Evolutionary conservation across 2,329 filamentous ascomycete genomes (phyloP).

Genomic region (Lecanicillium sp.): DNA sequence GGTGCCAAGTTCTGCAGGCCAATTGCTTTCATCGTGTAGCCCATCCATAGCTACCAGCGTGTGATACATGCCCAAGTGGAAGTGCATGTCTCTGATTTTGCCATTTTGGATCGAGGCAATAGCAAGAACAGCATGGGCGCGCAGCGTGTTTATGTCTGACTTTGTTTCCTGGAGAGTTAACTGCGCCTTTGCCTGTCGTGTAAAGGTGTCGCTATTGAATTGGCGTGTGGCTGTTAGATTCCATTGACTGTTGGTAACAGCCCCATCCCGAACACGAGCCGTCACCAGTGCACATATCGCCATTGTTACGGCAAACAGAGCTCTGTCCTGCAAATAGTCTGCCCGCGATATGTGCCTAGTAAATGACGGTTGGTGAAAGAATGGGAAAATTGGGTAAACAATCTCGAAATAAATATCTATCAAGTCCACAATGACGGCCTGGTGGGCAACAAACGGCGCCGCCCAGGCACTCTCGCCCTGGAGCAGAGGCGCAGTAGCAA

Average conservation of each 20-base stretch:
- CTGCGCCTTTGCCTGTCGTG: not conserved
- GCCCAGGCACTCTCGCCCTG: not conserved
- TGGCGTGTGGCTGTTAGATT: slow-evolving; percentile 32
- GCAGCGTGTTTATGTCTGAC: slow-evolving; percentile 29
- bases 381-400: slow-evolving; percentile 40
- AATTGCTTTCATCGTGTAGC: slow-evolving; percentile 44
- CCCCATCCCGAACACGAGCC: slow-evolving; percentile 36
- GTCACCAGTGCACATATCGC: slow-evolving; percentile 38
- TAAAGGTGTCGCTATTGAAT: not conserved
- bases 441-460: not conserved
- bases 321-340: slow-evolving; percentile 30
- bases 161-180: not conserved
- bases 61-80: slow-evolving; percentile 41
- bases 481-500: not conserved
- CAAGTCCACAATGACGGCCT: slow-evolving; percentile 24
- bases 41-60: slow-evolving; percentile 37
- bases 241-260: slow-evolving; percentile 25
- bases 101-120: slow-evolving; percentile 43
- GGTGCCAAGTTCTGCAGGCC: slow-evolving; percentile 35
- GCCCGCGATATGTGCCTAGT: slow-evolving; percentile 24
- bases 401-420: slow-evolving; percentile 40
- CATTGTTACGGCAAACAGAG: slow-evolving; percentile 40
- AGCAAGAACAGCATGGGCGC: slow-evolving; percentile 38
- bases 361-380: slow-evolving; percentile 36
- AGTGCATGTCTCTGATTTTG: slow-evolving; percentile 38